phyloP scores from a whole-genome alignment of 2,329 filamentous ascomycete species.

The Samsoniella hepiali region DNA sequence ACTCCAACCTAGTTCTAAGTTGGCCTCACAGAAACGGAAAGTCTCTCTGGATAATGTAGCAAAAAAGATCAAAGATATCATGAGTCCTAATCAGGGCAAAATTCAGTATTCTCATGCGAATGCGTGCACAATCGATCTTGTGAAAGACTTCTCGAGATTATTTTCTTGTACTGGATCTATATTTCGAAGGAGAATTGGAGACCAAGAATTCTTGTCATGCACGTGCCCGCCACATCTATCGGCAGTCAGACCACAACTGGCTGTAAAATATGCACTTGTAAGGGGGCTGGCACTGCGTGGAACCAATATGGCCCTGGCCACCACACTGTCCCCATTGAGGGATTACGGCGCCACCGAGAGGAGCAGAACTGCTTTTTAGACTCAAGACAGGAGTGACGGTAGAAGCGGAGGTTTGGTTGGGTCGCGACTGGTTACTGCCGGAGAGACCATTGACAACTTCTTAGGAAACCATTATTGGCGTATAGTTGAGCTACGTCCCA shows the following conservation, averaged over 20 bases:
- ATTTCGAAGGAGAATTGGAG: too few species aligned
- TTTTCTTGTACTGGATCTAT: too few species aligned
- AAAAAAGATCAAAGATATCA: too few species aligned
- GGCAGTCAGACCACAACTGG: constrained; percentile 7
- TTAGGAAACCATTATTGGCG: constrained; percentile 54
- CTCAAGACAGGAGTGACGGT: neutral
- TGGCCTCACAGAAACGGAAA: too few species aligned
- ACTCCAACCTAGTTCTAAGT: too few species aligned
- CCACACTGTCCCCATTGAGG: constrained; percentile 19
- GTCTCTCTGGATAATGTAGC: too few species aligned
- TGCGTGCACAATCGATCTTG: too few species aligned
- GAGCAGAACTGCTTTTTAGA: neutral
- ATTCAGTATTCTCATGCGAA: neutral
- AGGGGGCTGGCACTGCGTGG: constrained; percentile 11
- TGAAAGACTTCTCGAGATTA: too few species aligned
- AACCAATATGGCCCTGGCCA: constrained; percentile 15
- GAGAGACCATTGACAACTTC: constrained; percentile 38
- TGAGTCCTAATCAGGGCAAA: too few species aligned
- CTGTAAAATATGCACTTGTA: neutral
- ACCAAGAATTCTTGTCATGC: too few species aligned
- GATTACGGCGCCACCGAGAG: constrained; percentile 10
- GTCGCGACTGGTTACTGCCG: neutral
- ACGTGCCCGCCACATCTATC: neutral
- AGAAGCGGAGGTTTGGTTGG: constrained; percentile 2
- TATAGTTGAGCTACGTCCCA: constrained; percentile 64